Evolutionary conservation across 164 flowering plant genomes (phyloP), one percentile per base, ranked within the genome.

Genomic region (Dillenia suffruticosa): DNA sequence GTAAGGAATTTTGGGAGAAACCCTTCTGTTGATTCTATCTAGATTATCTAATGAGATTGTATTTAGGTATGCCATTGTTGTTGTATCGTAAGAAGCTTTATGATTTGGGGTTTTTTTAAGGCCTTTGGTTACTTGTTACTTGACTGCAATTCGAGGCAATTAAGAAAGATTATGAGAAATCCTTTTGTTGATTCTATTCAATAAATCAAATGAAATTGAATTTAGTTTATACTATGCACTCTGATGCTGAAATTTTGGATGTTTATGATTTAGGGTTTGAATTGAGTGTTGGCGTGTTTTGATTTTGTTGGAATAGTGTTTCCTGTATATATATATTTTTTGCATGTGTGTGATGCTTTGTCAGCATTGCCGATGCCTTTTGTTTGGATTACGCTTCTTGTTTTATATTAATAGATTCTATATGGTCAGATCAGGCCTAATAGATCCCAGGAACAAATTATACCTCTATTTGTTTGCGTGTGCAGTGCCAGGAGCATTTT

Each of bases 71-170:
- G 1, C 26, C 26, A 24, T 24, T 24, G 26, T 24, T 24, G 26
- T 3, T 24, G 26, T 24, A 24, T 24, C 26, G 2, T 24, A 24
- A 24, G 26, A 24, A 24, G 26, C 26, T 24, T 24, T 24, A 24
- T 24, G 26, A 24, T 24, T 1, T 24, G 26, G 26, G 26, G 1
- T n/a, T n/a, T 46, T 58, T 3, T 69, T 69, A 46, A 62, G 70
- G 0, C 59, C 65, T 1, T 70, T 70, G 51, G 66, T 73, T 12
- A 64, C 67, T 24, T 73, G 32, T 26, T 12, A 24, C n/a, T 59
- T 48, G 63, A 46, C 16, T 15, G 1, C 43, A 13, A 8, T 10
- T 11, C 10, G 22, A 59, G 63, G 63, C 53, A 59, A 19, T 5
- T 4, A 26, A 45, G 63, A 49, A 49, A 54, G 40, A 49, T 11